phyloP scores from a whole-genome alignment of 2,329 filamentous ascomycete genomes.

The Cytospora schulzeri region DNA sequence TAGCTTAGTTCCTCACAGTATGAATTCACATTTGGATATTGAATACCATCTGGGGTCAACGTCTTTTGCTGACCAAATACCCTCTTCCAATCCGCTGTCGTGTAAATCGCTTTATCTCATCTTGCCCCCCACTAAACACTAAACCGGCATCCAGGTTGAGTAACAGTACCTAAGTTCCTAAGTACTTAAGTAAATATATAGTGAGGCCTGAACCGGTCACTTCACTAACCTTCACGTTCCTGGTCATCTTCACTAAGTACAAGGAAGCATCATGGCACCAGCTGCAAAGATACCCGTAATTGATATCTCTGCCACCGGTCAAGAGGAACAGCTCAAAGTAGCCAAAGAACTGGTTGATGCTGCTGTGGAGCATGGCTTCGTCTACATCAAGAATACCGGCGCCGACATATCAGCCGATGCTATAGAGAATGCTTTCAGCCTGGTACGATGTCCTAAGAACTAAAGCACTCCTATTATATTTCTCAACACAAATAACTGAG shows the following conservation, averaged over 20 bases:
- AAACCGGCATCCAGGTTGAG: conserved; percentile 8
- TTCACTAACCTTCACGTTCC: neutral
- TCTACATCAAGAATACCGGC: conserved; percentile 80
- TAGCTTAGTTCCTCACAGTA: too few species aligned
- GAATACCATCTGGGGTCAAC: too few species aligned
- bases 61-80: neutral
- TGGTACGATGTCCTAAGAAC: conserved; percentile 56
- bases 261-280: conserved; percentile 32
- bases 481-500: neutral
- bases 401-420: conserved; percentile 66
- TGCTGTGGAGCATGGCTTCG: conserved; percentile 81
- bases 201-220: neutral
- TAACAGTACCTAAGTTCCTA: neutral
- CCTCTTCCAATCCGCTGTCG: neutral
- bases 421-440: conserved; percentile 71
- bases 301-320: conserved; percentile 67
- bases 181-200: neutral
- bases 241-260: too few species aligned
- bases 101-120: neutral
- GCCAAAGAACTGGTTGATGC: conserved; percentile 76
- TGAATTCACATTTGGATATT: too few species aligned
- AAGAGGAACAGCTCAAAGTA: conserved; percentile 51
- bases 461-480: neutral
- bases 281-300: conserved; percentile 73
- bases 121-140: conserved; percentile 18